Conservation (phyloP, 78 protist genomes). For the Chrysochromulina parva region DNA sequence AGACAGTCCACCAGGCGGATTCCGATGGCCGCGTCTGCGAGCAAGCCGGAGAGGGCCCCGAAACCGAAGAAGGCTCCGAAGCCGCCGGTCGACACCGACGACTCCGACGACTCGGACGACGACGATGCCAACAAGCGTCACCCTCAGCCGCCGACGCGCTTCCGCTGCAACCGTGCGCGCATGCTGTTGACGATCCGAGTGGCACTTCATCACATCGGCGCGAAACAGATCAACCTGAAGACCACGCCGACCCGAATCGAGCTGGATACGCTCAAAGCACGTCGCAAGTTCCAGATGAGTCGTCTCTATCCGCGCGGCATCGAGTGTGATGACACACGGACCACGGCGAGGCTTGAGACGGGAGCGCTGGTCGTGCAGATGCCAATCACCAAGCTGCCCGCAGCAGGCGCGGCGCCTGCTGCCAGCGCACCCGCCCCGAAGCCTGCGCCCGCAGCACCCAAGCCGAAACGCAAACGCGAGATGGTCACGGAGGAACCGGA, state of each 20-base stretch:
- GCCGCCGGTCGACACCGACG: no score
- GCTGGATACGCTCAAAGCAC: neutral
- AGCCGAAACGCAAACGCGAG: no score
- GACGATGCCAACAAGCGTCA: no score
- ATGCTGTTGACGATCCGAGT: neutral
- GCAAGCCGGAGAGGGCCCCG: no score
- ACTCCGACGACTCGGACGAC: no score
- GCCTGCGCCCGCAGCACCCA: no score
- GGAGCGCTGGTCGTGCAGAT: neutral
- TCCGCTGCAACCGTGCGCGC: constrained; percentile 1
- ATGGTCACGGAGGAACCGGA: no score
- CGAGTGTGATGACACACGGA: neutral
- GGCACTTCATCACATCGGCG: neutral
- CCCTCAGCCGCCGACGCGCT: neutral
- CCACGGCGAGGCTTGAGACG: neutral
- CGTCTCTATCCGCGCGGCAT: neutral
- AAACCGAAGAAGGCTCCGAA: no score
- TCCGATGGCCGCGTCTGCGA: no score
- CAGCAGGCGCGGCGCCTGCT: no score
- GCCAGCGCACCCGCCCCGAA: no score
- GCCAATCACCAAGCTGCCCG: neutral
- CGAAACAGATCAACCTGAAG: neutral
- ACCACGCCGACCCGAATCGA: neutral
- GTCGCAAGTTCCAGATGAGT: neutral
- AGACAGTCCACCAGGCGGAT: no score